Conservation (phyloP, 768 basidiomycete genomes). For the Imleria badia region DNA sequence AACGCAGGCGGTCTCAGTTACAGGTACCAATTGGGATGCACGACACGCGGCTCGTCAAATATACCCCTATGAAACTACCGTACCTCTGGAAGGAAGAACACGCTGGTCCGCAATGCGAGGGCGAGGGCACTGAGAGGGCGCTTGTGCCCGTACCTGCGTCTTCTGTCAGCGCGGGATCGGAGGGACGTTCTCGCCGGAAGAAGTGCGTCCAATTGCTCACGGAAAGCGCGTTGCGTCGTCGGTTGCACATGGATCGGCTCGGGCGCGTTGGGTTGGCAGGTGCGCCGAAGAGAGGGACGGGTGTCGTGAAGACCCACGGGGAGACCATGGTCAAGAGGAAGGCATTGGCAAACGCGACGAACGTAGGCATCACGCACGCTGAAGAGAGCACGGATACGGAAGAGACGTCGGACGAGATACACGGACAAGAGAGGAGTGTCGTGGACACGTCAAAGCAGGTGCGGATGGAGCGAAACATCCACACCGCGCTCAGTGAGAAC, state of each 20-base stretch:
- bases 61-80: slow-evolving; percentile 13
- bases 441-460: slow-evolving; percentile 10
- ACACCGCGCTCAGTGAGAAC: slow-evolving; percentile 15
- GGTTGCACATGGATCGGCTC: slow-evolving; percentile 9
- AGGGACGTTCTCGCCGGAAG: slow-evolving; percentile 8
- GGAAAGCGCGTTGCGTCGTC: slow-evolving; percentile 22
- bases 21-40: slow-evolving; percentile 9
- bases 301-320: neutral
- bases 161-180: neutral
- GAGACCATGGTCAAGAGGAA: slow-evolving; percentile 8
- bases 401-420: neutral
- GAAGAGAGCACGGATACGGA: neutral
- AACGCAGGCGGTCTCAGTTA: slow-evolving; percentile 9
- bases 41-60: slow-evolving; percentile 19
- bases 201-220: slow-evolving; percentile 22
- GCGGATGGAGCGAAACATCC: slow-evolving; percentile 8
- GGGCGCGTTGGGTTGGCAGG: neutral
- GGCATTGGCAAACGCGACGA: slow-evolving; percentile 17
- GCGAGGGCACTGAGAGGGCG: neutral
- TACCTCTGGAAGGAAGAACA: slow-evolving; percentile 20
- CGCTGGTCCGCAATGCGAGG: neutral
- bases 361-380: neutral
- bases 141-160: neutral
- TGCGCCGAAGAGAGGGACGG: neutral
- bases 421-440: neutral